Base-by-base conservation (phyloP, 2,329 filamentous ascomycete species). In the Pseudogymnoascus sp. region DNA sequence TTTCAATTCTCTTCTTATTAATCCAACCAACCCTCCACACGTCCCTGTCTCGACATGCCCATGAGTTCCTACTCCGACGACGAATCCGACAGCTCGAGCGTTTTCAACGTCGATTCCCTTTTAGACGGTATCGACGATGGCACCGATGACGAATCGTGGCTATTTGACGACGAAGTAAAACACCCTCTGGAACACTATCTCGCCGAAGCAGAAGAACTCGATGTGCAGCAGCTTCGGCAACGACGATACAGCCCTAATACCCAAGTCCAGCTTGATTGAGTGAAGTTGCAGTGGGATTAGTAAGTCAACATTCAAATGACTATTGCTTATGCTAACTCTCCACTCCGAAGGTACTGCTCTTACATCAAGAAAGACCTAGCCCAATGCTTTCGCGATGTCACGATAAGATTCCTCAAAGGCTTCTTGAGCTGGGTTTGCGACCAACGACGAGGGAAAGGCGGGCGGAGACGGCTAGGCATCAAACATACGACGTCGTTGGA, bases 401-500 rank as follows among this genome's bases (percentile, higher is more conserved):
- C 33, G 4, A 23, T 60, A 57, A 28, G 58, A 18, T 57, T 59
- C 59, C 58, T 55, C 30, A 59, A 64, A 13, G 41, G 39, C 41
- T 63, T 64, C 59, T 60, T 63, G 10, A n/a, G 59, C 56, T 63
- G 35, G 60, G 58, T 62, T 35, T 62, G 55, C 15, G 56, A 63
- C 57, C 30, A 63, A 60, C 61, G 62, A 59, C 12, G 58, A 57
- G 57, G 59, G 58, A 63, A 63, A 48, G 56, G 56, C 38, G 30
- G 56, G 30, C 57, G 59, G 41, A 62, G 56, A 48, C 60, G 57
- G 57, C 21, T 21, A 26, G 28, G 62, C 18, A 57, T 63, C 30
- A 37, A 60, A 6, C 35, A 45, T 19, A 52, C 57, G 13, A 67
- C 63, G 59, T 67, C 65, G 2, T 62, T 71, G 6, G 61, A 62